A percentile compares a stretch with the other conserved stretches of the same genome.
Evolutionary conservation across 495 filamentous ascomycete genomes (phyloP).

Genomic region (Daldinia decipiens): DNA sequence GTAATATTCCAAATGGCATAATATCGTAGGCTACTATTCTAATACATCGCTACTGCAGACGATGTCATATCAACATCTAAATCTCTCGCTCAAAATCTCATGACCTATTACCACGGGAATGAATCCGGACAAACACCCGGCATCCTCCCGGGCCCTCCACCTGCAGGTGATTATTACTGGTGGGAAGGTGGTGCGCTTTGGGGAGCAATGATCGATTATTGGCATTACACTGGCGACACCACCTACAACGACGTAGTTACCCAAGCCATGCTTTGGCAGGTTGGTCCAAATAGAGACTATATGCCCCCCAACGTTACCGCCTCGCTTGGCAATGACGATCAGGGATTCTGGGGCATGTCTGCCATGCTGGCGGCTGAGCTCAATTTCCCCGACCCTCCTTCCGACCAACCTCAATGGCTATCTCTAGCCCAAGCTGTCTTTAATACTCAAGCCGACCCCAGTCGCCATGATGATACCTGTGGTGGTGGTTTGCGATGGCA

Average conservation of each 20-base stretch:
- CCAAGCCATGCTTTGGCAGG: conserved; percentile 71
- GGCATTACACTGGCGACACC: conserved; percentile 72
- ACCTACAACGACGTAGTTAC: conserved; percentile 69
- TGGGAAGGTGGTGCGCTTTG: conserved; percentile 63
- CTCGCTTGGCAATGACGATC: conserved; percentile 82
- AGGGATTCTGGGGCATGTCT: conserved; percentile 85
- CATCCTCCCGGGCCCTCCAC: conserved; percentile 67
- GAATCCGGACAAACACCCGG: conserved; percentile 69
- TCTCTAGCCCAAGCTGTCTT: conserved; percentile 79
- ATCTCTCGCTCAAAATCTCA: conserved; percentile 66
- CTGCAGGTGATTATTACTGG: conserved; percentile 67
- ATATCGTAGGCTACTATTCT: conserved; percentile 3
- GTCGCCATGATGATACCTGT: conserved; percentile 71
- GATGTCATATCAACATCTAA: conserved; percentile 65
- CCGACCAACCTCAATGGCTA: conserved; percentile 74
- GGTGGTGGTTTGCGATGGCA: conserved; percentile 82
- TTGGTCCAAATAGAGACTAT: conserved; percentile 68
- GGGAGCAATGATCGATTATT: conserved; percentile 74
- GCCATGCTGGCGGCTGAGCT: conserved; percentile 80
- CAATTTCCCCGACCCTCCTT: conserved; percentile 70
- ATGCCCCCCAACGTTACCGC: conserved; percentile 77
- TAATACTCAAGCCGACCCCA: conserved; percentile 73
- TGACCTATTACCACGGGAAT: conserved; percentile 68
- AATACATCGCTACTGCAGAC: conserved; percentile 46
- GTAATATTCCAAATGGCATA: background rate